Evolutionary conservation across 208 protist species (phyloP), one percentile per base, ranked within the genome.

Genomic region (Leishmania amazonensis): DNA sequence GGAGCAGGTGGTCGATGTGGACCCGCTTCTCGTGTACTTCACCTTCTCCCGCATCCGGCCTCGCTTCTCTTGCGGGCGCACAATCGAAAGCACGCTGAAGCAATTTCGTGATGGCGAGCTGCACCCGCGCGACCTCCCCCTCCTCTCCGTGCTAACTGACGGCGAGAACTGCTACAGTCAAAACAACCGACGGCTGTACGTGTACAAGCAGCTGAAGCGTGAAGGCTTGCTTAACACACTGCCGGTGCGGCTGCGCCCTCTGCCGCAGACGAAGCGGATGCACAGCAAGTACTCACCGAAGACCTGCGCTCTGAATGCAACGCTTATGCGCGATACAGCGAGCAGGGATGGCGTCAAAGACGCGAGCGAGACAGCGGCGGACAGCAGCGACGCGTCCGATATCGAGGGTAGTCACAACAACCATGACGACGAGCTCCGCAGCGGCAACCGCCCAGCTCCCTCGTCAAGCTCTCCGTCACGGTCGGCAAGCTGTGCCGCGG

Each of bases 161-260:
- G 87, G 87, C 49, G 76, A 54, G 11, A 64, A 87, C 70, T 94
- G 91, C 81, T 98, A 89, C 78, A 96, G 92, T 70, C 93, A 93
- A 65, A 98, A 98, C 84, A 98, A 98, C 72, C 87, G 95, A 3
- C 88, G 95, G 24, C 87, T 98, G 28, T 98, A 93, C 86, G 81
- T 93, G 57, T 95, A 96, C 85, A 98, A 98, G 86, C 81, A 94
- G 80, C 85, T 97, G 70, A 72, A 67, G 47, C 72, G 78, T 6
- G 80, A 80, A 49, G 91, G 89, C 5, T 31, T 91, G 40, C 71
- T 97, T 17, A 31, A 45, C 19, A 89, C 83, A 19, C 67, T 97
- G 15, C 88, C 89, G 17, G 94, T 95, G 72, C 92, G 94, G 9
- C 76, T 97, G 67, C 85, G 89, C 21, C 88, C 87, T 4, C 49